Base-by-base conservation (phyloP, 2,329 filamentous ascomycete genomes). In the Cercospora nicotianae region DNA sequence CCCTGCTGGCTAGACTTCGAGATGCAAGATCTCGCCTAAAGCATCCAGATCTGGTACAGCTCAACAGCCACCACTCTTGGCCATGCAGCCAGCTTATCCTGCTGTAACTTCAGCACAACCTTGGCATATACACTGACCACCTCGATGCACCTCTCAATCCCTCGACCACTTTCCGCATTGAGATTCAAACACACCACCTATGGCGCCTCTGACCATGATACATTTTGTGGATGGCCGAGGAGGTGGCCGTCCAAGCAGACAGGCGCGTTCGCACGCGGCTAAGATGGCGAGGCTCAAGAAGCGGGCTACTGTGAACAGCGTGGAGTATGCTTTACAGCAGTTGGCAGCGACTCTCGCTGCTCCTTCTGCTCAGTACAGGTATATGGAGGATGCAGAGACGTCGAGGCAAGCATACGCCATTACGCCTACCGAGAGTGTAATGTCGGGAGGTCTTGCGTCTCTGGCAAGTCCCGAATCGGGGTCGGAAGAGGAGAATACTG, bases 211-310 rank as follows among this genome's bases (percentile, higher is more conserved):
- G 20, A 26, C 20, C 48, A 53, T 53, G 48, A 53, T 53, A 26
- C 48, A 53, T 53, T 53, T 53, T 28, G 48, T 53, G 48, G 48
- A 53, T 5, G 48, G 48, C 48, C 48, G 48, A 53, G 48, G 48
- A 26, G 20, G 28, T 28, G 48, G 48, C 5, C 48, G 48, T 26
- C 48, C 48, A 2, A 53, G 48, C 5, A 16, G 48, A 26, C 48
- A 53, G 20, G 48, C 48, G 4, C 48, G 48, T 53, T 53, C 48
- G 10, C 48, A 53, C 23, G 48, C 48, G 23, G 48, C 48, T 53
- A 53, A 53, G 48, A 53, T 53, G 48, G 48, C 48, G 48, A 53
- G 48, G 48, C 48, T 53, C 20, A 53, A 53, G 48, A 53, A 53
- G 48, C 18, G 48, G 20, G 12, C 48, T 23, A n/a, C 48, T 6